Evolutionary conservation across 441 rosid genomes (phyloP).

Genomic region (Mallotus japonicus): DNA sequence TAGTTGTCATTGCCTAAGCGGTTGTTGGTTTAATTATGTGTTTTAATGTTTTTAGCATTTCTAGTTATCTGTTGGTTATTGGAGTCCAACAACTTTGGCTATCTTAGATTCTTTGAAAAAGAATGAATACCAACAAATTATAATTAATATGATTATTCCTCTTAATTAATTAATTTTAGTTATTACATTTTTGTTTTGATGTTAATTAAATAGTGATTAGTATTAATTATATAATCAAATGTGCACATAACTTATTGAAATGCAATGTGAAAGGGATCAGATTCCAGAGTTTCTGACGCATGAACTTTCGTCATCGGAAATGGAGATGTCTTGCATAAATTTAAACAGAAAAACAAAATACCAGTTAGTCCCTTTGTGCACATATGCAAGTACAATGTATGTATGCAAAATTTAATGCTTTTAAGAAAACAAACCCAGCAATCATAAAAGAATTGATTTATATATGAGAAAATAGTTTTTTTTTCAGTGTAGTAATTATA

Average conservation of each 20-base stretch:
- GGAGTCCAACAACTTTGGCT: neutral
- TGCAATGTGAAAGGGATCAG: constrained; percentile 25
- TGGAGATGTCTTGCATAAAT: neutral
- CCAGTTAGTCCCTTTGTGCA: too few species aligned
- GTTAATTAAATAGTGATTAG: neutral
- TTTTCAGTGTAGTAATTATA: too few species aligned
- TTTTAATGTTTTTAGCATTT: neutral
- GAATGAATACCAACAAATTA: neutral
- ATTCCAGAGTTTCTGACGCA: neutral
- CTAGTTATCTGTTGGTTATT: neutral
- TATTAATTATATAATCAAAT: neutral
- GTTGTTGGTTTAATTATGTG: neutral
- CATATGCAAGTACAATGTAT: too few species aligned
- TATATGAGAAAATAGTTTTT: too few species aligned
- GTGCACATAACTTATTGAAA: neutral
- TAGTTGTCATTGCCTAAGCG: too few species aligned
- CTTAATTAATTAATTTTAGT: neutral
- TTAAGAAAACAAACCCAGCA: too few species aligned
- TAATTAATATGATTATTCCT: too few species aligned
- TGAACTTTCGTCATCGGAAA: neutral
- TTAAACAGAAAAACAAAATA: too few species aligned
- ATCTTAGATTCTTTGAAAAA: constrained; percentile 13
- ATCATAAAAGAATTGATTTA: too few species aligned
- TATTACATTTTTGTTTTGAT: neutral
- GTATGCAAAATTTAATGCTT: too few species aligned